Evolutionary conservation across 2,329 filamentous ascomycete species (phyloP), one percentile per base, ranked within the genome.

Genomic region (Penicillium sp.): DNA sequence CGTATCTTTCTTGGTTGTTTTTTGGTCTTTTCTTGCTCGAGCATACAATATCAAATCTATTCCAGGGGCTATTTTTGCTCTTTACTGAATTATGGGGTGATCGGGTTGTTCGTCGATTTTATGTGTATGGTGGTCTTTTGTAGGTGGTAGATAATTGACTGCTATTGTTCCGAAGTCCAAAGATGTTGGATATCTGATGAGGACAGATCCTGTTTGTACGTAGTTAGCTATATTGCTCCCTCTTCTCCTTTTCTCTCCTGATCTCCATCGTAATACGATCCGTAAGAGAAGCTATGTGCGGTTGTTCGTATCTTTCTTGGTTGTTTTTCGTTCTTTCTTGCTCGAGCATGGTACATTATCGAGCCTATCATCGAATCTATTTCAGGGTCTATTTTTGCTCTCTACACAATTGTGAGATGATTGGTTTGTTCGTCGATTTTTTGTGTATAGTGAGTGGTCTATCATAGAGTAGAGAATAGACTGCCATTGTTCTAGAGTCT

Each of bases 321-420:
- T n/a, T n/a, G n/a, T n/a, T n/a, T n/a, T n/a, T n/a, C n/a, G n/a
- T n/a, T n/a, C n/a, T n/a, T n/a, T n/a, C 35, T 51, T 38, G 47
- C 44, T 50, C 44, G 36, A 57, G 49, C 44, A 58, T 56, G 58
- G 61, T 59, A 58, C 53, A 63, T 42, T 48, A 33, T 35, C 19
- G 50, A 53, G 44, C 19, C 15, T 19, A 63, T 41, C 44, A 41
- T 33, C 19, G 50, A 53, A 53, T 27, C 15, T 15, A 19, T 38
- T 53, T 9, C 21, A 33, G 9, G 15, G 38, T 38, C 19, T 33
- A 15, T 19, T 15, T 15, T 8, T 15, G 43, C 25, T 31, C 15
- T 44, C n/a, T 21, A 21, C n/a, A 19, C 31, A 31, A 45, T 5
- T 8, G 15, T 19, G 10, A 23, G 17, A 27, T 44, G 10, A 25